Evolutionary conservation across 768 basidiomycete genomes (phyloP).

Genomic region (Mycena belliarum): DNA sequence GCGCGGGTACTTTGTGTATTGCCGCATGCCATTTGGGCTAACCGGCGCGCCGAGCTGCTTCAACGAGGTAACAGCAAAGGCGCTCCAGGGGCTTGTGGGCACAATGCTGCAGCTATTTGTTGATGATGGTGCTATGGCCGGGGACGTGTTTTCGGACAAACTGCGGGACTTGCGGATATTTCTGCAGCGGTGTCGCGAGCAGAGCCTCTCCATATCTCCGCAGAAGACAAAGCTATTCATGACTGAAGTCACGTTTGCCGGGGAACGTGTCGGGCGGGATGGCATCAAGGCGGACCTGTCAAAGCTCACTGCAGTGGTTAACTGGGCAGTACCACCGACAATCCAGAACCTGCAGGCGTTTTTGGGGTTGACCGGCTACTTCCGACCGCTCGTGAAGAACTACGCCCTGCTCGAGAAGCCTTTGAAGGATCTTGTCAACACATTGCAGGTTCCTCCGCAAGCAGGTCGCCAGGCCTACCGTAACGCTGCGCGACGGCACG

Average conservation of each 20-base stretch:
- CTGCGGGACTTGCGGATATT: conserved; percentile 27
- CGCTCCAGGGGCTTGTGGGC: conserved; percentile 28
- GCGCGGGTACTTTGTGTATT: conserved; percentile 35
- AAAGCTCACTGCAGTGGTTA: conserved; percentile 39
- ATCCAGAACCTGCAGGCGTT: conserved; percentile 32
- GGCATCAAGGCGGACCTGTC: conserved; percentile 36
- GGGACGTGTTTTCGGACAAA: conserved; percentile 31
- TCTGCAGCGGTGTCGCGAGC: conserved; percentile 28
- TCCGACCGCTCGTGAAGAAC: conserved; percentile 32
- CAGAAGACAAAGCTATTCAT: conserved; percentile 38
- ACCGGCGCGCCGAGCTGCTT: conserved; percentile 40
- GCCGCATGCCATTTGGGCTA: conserved; percentile 40
- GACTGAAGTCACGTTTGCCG: conserved; percentile 36
- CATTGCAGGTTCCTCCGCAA: background rate
- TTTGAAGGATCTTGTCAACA: conserved; percentile 29
- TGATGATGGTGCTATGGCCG: conserved; percentile 37
- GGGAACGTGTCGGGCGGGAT: conserved; percentile 30
- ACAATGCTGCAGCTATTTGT: conserved; percentile 34
- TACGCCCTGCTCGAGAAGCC: conserved; percentile 36
- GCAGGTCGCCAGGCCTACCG: conserved; percentile 2
- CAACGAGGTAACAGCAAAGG: conserved; percentile 27
- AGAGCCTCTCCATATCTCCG: conserved; percentile 36
- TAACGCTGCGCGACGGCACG: background rate
- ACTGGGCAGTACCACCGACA: conserved; percentile 32
- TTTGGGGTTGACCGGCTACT: conserved; percentile 36